A percentile compares a stretch with the other conserved stretches of the same genome.
phyloP scores from a whole-genome alignment of 2,329 filamentous ascomycete species.

The Hypoxylon sp. region DNA sequence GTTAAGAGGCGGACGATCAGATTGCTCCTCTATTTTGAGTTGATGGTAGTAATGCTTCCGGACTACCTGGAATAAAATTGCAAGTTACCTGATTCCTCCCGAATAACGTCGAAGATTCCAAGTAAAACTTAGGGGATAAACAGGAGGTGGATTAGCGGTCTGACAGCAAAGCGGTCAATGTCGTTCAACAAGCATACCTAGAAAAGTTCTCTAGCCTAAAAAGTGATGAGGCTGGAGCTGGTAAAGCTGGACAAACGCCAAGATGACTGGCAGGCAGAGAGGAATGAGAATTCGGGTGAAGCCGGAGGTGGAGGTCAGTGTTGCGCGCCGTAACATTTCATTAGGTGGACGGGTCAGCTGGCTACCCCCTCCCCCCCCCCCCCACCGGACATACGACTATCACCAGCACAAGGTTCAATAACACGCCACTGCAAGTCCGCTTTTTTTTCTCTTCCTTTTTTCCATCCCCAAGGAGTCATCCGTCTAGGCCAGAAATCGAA shows the following conservation, averaged over 20 bases:
- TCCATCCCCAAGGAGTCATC: conserved; percentile 19
- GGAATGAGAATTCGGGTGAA: conserved; percentile 30
- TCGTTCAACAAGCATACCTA: too few species aligned
- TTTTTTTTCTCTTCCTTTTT: conserved; percentile 24
- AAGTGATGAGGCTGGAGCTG: not conserved
- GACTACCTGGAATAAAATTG: too few species aligned
- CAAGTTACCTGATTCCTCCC: not conserved
- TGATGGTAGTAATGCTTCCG: too few species aligned
- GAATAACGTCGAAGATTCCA: not conserved
- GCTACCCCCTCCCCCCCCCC: not conserved
- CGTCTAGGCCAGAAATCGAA: conserved; percentile 22
- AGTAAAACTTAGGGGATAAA: not conserved
- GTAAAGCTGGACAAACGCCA: not conserved
- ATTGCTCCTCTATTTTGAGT: not conserved
- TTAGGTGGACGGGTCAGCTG: conserved; percentile 15
- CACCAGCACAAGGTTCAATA: conserved; percentile 34
- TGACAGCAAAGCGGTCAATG: not conserved
- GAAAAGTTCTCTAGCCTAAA: not conserved
- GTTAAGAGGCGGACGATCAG: not conserved
- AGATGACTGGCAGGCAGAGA: not conserved
- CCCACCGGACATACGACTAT: conserved; percentile 40
- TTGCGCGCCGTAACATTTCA: conserved; percentile 31
- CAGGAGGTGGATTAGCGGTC: not conserved
- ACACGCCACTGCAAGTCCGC: conserved; percentile 34
- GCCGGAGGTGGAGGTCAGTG: conserved; percentile 23